Evolutionary conservation across 2,329 filamentous ascomycete species (phyloP), one percentile per base, ranked within the genome.

Genomic region (Talaromyces rugulosus): DNA sequence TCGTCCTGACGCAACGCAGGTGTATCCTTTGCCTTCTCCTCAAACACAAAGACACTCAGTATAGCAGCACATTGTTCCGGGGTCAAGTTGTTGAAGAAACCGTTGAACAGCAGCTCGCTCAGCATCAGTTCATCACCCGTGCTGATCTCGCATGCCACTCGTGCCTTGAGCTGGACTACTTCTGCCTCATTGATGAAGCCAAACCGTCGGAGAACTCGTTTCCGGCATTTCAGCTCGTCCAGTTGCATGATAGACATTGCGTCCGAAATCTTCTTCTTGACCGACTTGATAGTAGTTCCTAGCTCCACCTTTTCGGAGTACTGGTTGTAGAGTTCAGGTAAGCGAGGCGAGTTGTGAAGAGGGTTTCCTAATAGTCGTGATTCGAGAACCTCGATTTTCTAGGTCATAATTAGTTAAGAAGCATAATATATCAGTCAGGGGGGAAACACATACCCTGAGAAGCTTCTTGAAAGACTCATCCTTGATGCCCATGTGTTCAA

Each of bases 351-450:
- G 63, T 94, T 90, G 75, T 99, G 94, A 16, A 99, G 83, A 4
- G 94, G 92, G 74, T 96, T 98, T 14, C 91, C 86, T 31, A 98
- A 79, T 27, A 99, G 82, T 58, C 91, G 88, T 5, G 94, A 95
- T 77, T 99, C 95, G 1, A 99, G 85, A 11, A 98, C 91, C 77
- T 99, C 95, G 64, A 99, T 97, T 85, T 98, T 98, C 77, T 92
- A 81, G 61, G 53, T n/a, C 18, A 16, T 6, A 28, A 63, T 74
- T 67, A 72, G 66, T 59, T 61, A 2, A 34, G 16, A 8, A 5
- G 16, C 36, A 2, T 7, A 40, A n/a, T 6, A 40, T 16, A 40
- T 57, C 56, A 36, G 36, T 30, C 18, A 52, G 31, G 23, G 9
- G 2, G 12, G n/a, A 12, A 9, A 40, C 3, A 70, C 81, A 69